These are phyloP conservation scores for Candida sanyiensis DNA, from an alignment of 805 yeast genomes.

Conservation along the genomic window DNA sequence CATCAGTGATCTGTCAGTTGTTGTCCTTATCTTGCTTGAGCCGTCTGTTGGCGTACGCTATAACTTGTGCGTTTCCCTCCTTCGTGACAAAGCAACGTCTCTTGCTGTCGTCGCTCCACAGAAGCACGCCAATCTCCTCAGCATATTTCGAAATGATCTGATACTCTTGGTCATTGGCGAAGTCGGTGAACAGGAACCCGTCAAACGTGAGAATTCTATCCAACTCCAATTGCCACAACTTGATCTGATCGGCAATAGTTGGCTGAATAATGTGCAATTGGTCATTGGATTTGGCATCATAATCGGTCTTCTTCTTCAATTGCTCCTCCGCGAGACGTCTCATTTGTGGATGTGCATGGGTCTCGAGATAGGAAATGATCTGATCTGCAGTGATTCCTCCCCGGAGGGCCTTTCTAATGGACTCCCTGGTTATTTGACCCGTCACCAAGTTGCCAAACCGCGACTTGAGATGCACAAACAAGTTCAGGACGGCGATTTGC, in stretches of 20 bases:
- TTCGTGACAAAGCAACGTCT: constrained; percentile 79
- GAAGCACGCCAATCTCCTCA: constrained; percentile 80
- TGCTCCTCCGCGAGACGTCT: constrained; percentile 63
- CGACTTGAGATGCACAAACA: constrained; percentile 80
- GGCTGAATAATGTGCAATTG: constrained; percentile 74
- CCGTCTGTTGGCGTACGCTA: constrained; percentile 81
- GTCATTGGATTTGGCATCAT: constrained; percentile 42
- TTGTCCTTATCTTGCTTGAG: no score
- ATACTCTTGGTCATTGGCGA: constrained; percentile 70
- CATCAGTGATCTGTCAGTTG: no score
- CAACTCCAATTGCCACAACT: constrained; percentile 92
- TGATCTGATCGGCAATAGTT: constrained; percentile 93
- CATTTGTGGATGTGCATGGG: constrained; percentile 95
- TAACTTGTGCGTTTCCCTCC: constrained; percentile 84
- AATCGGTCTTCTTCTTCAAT: constrained; percentile 60
- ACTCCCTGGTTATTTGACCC: constrained; percentile 89
- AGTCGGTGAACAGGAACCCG: constrained; percentile 86
- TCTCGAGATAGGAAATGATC: constrained; percentile 78
- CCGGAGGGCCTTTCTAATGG: constrained; percentile 73
- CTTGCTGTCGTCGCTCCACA: constrained; percentile 76
- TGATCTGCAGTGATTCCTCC: constrained; percentile 96
- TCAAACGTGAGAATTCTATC: constrained; percentile 84
- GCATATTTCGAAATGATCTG: constrained; percentile 71
- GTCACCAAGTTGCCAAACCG: constrained; percentile 89
- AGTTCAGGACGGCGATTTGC: constrained; percentile 85